Evolutionary conservation across 2,329 filamentous ascomycete species (phyloP), one percentile per base, ranked within the genome.

Genomic region (Ceratocystis lukuohia): DNA sequence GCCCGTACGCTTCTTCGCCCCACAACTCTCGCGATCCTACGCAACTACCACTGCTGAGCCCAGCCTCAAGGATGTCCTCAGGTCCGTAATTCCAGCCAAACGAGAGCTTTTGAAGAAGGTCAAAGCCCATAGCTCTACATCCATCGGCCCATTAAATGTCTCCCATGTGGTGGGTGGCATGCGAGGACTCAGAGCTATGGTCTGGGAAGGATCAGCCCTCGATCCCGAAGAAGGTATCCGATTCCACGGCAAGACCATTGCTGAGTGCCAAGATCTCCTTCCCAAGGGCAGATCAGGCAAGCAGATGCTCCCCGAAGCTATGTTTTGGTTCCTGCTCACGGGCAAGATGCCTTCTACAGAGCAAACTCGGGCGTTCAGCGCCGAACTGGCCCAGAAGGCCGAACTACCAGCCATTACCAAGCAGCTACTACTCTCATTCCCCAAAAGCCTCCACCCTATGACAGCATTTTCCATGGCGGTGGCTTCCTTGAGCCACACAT

Each of bases 251-350:
- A 88, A 88, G 73, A 96, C 92, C 70, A 99, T 99, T 81, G 96
- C 96, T 79, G 93, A 99, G 75, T 99, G 94, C 80, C 94, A 97
- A 75, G 84, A 87, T 71, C 88, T 91, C 76, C 85, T 97, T 17
- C 92, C 94, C 75, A 97, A 96, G 81, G 94, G 93, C 71, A 91
- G 84, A 68, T 85, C 88, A 2, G 91, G 93, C 72, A 95, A 91
- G 5, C 93, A 97, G 79, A 99, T 97, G 94, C 84, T 97, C 12
- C 94, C 94, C 61, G 94, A 99, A 78, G 87, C 93, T 76, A 99
- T 99, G 94, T 99, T 99, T 83, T 99, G 94, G 94, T 85, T 97
- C 53, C 85, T 99, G 63, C 82, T 99, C 71, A 99, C 94, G 8
- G 94, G 94, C 68, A 83, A 95, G 77, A 89, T 97, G 25, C 94